Evolutionary conservation across 257 asterid genomes (phyloP), one percentile per base, ranked within the genome.

Genomic region (Eucommia ulmoides): DNA sequence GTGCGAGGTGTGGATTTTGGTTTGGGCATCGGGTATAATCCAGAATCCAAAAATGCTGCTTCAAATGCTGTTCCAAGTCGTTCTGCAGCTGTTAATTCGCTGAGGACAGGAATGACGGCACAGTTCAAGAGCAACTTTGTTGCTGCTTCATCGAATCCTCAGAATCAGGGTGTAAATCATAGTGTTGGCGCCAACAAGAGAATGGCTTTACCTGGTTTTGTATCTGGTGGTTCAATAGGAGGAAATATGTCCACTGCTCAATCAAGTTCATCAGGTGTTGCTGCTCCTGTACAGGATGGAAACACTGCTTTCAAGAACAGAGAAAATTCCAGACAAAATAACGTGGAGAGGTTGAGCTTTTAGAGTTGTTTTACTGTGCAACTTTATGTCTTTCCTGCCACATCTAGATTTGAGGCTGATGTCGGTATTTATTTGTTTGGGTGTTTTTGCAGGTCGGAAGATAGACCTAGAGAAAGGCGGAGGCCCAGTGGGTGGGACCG

Each of bases 401-500:
- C 23, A 24, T n/a, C 49, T n/a, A n/a, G 41, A 57, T 19, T 20
- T 44, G 2, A 20, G 49, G 24, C 1, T n/a, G 24, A n/a, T 53
- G 19, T 49, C 23, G 8, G 48, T 15, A 16, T 7, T 42, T 19
- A 16, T 42, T 42, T 42, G 48, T 10, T 20, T 19, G n/a, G n/a
- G n/a, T 38, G 26, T 58, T 29, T 26, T 53, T 63, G 53, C 62
- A 62, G 55, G 54, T 72, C 74, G 59, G 78, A 81, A 64, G 94
- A 82, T 49, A 75, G 66, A 65, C 49, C 71, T 11, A 80, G 97
- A 79, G 94, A 85, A 62, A 85, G 94, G 61, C 71, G 96, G 68
- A 78, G 93, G 60, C 93, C 91, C 33, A 84, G 96, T 58, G 96
- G 96, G 52, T 85, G 98, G 98, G 98, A 89, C 67, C 81, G 83